Base-by-base conservation (phyloP, 2,329 filamentous ascomycete genomes). In the Claviceps purpurea region DNA sequence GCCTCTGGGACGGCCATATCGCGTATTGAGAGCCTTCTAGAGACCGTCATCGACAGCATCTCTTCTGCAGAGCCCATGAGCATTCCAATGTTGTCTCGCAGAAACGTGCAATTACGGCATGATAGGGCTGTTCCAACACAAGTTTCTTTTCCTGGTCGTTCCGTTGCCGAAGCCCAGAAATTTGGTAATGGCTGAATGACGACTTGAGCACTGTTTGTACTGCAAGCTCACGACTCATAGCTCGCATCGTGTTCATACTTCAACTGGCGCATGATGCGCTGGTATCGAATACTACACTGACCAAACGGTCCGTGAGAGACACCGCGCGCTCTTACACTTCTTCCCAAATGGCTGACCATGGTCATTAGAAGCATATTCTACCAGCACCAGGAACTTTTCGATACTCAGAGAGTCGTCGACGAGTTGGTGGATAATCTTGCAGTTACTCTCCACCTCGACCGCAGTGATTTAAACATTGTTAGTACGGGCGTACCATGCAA, bases 371-470 rank as follows among this genome's bases (percentile, higher is more conserved):
- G 87, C 60, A 81, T 94, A 4, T 94, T 84, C 64, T 94, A 94
- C 62, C 81, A 87, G 59, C 77, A 89, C 57, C 79, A 83, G 4
- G 75, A 81, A 10, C 70, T 94, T 0, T 94, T 93, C 60, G 73
- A 75, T 20, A 81, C 73, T 49, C 88, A 93, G 63, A 62, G 66
- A 16, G 72, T 79, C 14, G 85, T 93, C 0, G 83, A 93, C 62
- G 73, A 74, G 34, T 79, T 87, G 46, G 78, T 93, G 0, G 85
- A 93, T 59, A 82, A 87, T 56, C 68, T 94, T 39, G 85, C 87
- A 0, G 80, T 75, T 52, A 88, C 85, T 0, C 75, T 93, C 16
- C 74, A 75, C 0, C 68, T 87, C 8, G 72, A 78, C 5, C 76
- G 88, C 38, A 73, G 78, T 52, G 72, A 77, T 16, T 68, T 93